phyloP scores from a whole-genome alignment of 495 filamentous ascomycete genomes.

The Polyplosphaeria fusca region DNA sequence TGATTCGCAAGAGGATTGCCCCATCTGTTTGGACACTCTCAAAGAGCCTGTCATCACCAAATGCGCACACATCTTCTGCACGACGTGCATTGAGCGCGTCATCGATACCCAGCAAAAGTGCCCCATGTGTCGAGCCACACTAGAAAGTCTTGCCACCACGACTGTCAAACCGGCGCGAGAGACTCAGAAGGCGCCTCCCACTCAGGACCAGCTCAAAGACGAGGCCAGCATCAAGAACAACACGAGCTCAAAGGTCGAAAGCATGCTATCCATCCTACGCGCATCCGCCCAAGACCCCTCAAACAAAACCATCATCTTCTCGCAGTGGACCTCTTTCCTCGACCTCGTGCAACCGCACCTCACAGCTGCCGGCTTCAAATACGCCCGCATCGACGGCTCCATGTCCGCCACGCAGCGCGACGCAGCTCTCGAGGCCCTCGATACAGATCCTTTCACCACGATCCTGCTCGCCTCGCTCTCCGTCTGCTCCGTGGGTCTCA shows the following conservation, averaged over 20 bases:
- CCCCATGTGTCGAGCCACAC: slow-evolving; percentile 78
- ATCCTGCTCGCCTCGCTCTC: slow-evolving; percentile 80
- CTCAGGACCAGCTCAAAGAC: slow-evolving; percentile 41
- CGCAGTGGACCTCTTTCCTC: slow-evolving; percentile 90
- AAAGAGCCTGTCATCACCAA: slow-evolving; percentile 79
- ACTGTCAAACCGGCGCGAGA: slow-evolving; percentile 56
- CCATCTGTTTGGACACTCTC: slow-evolving; percentile 75
- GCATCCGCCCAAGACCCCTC: slow-evolving; percentile 59
- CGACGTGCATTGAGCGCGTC: slow-evolving; percentile 70
- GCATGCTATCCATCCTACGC: slow-evolving; percentile 72
- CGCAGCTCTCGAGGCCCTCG: slow-evolving; percentile 62
- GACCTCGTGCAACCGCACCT: slow-evolving; percentile 74
- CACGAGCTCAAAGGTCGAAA: slow-evolving; percentile 80
- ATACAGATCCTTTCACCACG: slow-evolving; percentile 63
- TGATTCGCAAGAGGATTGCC: slow-evolving; percentile 78
- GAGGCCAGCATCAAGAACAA: slow-evolving; percentile 58
- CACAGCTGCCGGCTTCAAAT: slow-evolving; percentile 56
- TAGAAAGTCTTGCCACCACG: slow-evolving; percentile 47
- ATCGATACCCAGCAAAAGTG: slow-evolving; percentile 80
- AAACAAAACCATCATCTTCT: slow-evolving; percentile 87
- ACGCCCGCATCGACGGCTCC: slow-evolving; percentile 77
- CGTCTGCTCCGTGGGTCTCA: slow-evolving; percentile 84
- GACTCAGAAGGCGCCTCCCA: slow-evolving; percentile 22
- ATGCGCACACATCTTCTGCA: slow-evolving; percentile 81
- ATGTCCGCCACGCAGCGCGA: slow-evolving; percentile 70